These are phyloP conservation scores for Chaetomium sp. DNA, from an alignment of 2,329 filamentous ascomycete species.

Conservation along the genomic window DNA sequence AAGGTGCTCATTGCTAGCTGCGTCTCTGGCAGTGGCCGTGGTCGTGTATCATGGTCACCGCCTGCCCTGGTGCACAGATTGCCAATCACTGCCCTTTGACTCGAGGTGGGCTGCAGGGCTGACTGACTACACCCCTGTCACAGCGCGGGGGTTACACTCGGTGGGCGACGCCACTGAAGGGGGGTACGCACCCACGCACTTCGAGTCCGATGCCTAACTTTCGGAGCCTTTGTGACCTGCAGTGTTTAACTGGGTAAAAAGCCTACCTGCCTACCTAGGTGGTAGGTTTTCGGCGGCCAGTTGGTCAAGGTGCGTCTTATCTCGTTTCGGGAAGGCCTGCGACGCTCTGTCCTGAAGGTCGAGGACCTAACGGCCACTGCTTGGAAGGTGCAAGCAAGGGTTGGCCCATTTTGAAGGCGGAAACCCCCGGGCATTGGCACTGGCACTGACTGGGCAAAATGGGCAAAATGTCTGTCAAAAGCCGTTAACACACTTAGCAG, in stretches of 20 bases:
- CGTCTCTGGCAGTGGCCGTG: not conserved
- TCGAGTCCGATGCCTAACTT: not conserved
- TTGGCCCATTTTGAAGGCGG: conserved; percentile 14
- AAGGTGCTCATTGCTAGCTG: not conserved
- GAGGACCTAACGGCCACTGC: not conserved
- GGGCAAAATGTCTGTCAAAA: not conserved
- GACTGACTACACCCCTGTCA: not conserved
- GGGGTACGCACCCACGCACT: too few species aligned
- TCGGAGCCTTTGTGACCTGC: too few species aligned
- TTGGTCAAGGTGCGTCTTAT: not conserved
- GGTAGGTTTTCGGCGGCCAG: not conserved
- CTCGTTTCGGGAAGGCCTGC: not conserved
- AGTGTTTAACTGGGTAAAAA: not conserved
- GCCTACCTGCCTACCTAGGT: too few species aligned
- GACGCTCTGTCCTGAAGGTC: not conserved
- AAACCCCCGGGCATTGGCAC: not conserved
- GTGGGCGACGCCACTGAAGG: not conserved
- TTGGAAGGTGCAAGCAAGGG: not conserved
- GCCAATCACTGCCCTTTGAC: not conserved
- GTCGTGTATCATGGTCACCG: not conserved
- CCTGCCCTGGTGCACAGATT: not conserved
- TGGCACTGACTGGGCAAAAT: too few species aligned
- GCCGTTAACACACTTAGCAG: not conserved
- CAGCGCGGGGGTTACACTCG: conserved; percentile 5
- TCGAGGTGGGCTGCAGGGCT: not conserved